Base-by-base conservation (phyloP, 2,329 filamentous ascomycete genomes). In the Talaromyces piceae region DNA sequence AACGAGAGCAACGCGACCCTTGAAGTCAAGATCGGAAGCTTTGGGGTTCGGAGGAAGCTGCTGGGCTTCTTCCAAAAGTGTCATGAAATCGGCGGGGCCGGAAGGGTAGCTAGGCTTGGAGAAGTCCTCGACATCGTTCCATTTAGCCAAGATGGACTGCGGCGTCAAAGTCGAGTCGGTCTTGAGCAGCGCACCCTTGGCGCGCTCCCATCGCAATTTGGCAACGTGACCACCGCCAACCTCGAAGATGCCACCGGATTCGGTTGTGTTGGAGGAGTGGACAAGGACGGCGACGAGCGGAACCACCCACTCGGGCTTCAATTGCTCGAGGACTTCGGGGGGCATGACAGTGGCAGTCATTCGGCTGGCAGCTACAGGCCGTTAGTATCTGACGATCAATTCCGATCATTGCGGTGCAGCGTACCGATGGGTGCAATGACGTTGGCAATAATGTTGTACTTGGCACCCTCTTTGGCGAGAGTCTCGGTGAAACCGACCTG, bases 401-500 rank as follows among this genome's bases (percentile, higher is more conserved):
- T 12, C 7, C 5, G 7, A 8, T 9, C 33, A 6, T 37, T 9
- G 33, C 16, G n/a, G 7, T 26, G 13, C 41, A 31, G 59, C 69
- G 49, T 66, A 72, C 69, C 69, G 65, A 96, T 91, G 49, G 93
- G 93, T 16, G 93, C 90, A 74, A 98, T 94, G 62, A 88, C 88
- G 72, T 98, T 98, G 77, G 79, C 83, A 63, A 95, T 74, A 61
- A 98, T 97, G 79, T 97, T 97, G 77, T 98, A 98, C 75, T 97
- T 97, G 67, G 82, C 77, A 59, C 93, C 93, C 77, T 98, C 93
- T 79, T 97, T 97, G 54, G 93, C 93, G 57, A 98, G 80, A 3
- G 93, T 96, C 79, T 98, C 91, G 33, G 91, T 96, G 77, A 97
- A 97, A 60, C 91, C 93, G 56, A 98, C 90, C 76, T 95, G 84